Evolutionary conservation across 495 filamentous ascomycete genomes (phyloP).

Genomic region (Lophium mytilinum): DNA sequence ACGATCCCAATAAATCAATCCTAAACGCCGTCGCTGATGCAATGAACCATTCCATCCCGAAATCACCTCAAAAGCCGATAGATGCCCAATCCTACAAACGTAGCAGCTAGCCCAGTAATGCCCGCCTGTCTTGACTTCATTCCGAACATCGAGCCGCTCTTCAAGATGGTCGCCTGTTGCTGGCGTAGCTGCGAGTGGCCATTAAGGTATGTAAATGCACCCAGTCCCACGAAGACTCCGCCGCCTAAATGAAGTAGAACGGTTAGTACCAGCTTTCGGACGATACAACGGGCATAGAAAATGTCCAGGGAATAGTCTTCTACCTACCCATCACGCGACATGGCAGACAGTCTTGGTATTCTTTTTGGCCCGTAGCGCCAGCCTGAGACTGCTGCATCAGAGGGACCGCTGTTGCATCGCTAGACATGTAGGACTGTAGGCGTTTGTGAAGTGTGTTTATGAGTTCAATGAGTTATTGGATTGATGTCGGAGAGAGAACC

Average conservation of each 20-base stretch:
- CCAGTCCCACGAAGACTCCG: constrained; percentile 81
- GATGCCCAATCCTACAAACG: constrained; percentile 61
- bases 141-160: constrained; percentile 65
- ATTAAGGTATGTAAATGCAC: constrained; percentile 75
- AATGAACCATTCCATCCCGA: neutral
- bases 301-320: neutral
- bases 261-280: neutral
- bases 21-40: neutral
- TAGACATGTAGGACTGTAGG: neutral
- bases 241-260: constrained; percentile 47
- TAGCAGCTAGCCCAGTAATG: constrained; percentile 61
- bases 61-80: constrained; percentile 49
- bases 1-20: neutral
- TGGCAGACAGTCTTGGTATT: constrained; percentile 31
- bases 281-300: neutral
- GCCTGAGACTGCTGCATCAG: neutral
- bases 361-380: constrained; percentile 7
- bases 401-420: neutral
- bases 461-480: too few species aligned
- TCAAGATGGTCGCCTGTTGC: constrained; percentile 60
- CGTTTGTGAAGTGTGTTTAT: too few species aligned
- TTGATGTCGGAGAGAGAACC: neutral
- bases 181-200: constrained; percentile 66
- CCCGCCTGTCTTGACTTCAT: constrained; percentile 63
- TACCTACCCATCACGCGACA: constrained; percentile 34